Percentiles rank a stretch among this genome's conserved stretches.
Conservation (phyloP, 1,284 basidiomycete genomes). For the Coniophora puteana region DNA sequence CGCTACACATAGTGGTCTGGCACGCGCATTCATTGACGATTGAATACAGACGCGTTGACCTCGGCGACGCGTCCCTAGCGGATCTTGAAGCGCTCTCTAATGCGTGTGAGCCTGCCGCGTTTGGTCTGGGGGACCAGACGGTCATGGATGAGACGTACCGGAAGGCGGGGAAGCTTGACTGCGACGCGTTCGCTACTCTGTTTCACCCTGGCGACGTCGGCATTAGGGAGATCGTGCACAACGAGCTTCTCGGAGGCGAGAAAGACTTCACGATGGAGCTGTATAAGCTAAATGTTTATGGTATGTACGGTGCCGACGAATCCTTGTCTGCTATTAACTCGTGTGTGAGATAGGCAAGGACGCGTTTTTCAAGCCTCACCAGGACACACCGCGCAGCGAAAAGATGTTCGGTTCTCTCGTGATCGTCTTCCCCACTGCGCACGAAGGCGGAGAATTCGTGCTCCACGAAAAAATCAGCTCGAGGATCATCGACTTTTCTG, state of each 20-base stretch:
- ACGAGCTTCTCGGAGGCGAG: constrained; percentile 17
- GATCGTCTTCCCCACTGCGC: constrained; percentile 34
- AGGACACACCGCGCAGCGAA: constrained; percentile 26
- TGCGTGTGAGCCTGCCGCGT: too few relatives aligned
- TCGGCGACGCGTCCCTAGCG: too few relatives aligned
- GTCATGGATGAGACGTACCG: constrained; percentile 4
- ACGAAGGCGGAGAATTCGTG: constrained; percentile 34
- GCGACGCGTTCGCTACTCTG: constrained; percentile 2
- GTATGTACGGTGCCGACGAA: constrained; percentile 12
- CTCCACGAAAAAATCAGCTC: constrained; percentile 25
- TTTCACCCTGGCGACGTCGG: too few relatives aligned
- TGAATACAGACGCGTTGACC: too few relatives aligned
- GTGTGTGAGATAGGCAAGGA: constrained; percentile 15
- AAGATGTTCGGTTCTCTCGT: constrained; percentile 33
- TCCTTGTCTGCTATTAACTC: neutral
- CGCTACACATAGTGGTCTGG: too few relatives aligned
- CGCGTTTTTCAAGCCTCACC: constrained; percentile 16
- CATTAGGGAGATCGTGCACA: constrained; percentile 19
- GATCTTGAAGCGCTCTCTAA: too few relatives aligned
- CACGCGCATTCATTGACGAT: too few relatives aligned
- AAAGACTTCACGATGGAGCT: constrained; percentile 21
- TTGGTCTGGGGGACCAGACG: neutral
- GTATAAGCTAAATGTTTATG: constrained; percentile 32
- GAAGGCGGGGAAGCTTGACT: constrained; percentile 9
- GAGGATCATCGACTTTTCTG: constrained; percentile 22